A percentile compares a stretch with the other conserved stretches of the same genome.
Evolutionary conservation across 441 rosid genomes (phyloP).

Genomic region (Capsella rubella): DNA sequence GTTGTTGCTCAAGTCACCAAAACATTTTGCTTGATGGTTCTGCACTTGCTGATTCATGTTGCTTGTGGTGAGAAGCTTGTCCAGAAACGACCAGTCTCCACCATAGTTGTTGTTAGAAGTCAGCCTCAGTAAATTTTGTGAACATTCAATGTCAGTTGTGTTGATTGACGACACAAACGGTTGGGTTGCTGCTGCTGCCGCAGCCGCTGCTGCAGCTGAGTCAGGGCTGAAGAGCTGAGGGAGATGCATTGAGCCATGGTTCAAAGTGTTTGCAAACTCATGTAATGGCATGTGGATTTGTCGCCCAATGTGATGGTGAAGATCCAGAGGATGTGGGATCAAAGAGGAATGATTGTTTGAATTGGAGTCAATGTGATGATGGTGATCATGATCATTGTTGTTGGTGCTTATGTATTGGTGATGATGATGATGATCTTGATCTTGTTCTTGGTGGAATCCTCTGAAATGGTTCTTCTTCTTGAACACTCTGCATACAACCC

Average conservation of each 20-base stretch:
- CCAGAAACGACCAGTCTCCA: slow-evolving; percentile 51
- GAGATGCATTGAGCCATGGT: slow-evolving; percentile 47
- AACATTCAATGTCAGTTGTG: slow-evolving; percentile 48
- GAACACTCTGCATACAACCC: slow-evolving; percentile 53
- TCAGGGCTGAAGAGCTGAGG: slow-evolving; percentile 52
- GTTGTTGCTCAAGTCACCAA: slow-evolving; percentile 36
- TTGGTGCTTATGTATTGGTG: slow-evolving; percentile 41
- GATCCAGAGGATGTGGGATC: slow-evolving; percentile 41
- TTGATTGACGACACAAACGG: slow-evolving; percentile 46
- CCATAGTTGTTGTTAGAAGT: slow-evolving; percentile 47
- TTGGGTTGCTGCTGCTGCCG: slow-evolving; percentile 33
- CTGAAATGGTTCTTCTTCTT: slow-evolving; percentile 49
- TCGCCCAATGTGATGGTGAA: slow-evolving; percentile 37
- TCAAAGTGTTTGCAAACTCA: slow-evolving; percentile 44
- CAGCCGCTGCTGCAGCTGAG: slow-evolving; percentile 36
- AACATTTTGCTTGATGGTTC: slow-evolving; percentile 44
- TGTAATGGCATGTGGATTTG: slow-evolving; percentile 43
- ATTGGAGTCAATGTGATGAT: slow-evolving; percentile 35
- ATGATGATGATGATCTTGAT: slow-evolving; percentile 41
- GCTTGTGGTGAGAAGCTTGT: slow-evolving; percentile 46
- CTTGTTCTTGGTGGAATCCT: slow-evolving; percentile 47
- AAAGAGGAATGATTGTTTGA: slow-evolving; percentile 38
- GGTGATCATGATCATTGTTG: slow-evolving; percentile 44
- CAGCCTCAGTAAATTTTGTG: slow-evolving; percentile 50
- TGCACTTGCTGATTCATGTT: slow-evolving; percentile 40